These are phyloP conservation scores for Hypoxylon sp. DNA, from an alignment of 2,329 filamentous ascomycete species.

Conservation along the genomic window DNA sequence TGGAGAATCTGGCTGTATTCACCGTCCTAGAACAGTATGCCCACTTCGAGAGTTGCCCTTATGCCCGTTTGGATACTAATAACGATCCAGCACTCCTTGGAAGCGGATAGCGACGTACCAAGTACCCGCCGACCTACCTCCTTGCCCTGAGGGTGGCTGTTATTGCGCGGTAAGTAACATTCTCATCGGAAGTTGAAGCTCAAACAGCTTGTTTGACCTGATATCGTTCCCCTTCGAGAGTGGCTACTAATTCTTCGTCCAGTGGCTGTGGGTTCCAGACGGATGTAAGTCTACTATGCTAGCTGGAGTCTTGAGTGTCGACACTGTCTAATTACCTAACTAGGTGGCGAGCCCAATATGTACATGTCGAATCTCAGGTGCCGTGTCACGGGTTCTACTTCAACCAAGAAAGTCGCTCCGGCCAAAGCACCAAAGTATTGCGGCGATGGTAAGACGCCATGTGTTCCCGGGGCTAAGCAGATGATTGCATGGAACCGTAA, in stretches of 20 bases:
- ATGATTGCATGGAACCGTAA: conserved; percentile 63
- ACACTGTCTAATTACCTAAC: neutral
- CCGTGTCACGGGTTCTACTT: conserved; percentile 59
- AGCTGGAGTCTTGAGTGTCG: neutral
- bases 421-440: conserved; percentile 59
- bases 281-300: conserved; percentile 31
- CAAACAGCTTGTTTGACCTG: no score
- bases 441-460: conserved; percentile 51
- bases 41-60: neutral
- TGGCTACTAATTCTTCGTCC: neutral
- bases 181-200: no score
- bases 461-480: conserved; percentile 62
- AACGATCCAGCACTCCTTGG: conserved; percentile 36
- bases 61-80: neutral
- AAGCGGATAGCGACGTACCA: conserved; percentile 39
- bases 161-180: conserved; percentile 32
- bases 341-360: conserved; percentile 16
- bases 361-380: conserved; percentile 65
- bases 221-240: no score
- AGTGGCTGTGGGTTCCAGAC: conserved; percentile 41
- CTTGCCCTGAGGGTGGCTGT: conserved; percentile 39
- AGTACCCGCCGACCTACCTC: conserved; percentile 34
- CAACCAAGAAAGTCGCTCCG: conserved; percentile 56
- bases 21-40: conserved; percentile 59
- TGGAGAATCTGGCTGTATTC: conserved; percentile 66